Base-by-base conservation (phyloP, 768 basidiomycete species). In the Exidia glandulosa region DNA sequence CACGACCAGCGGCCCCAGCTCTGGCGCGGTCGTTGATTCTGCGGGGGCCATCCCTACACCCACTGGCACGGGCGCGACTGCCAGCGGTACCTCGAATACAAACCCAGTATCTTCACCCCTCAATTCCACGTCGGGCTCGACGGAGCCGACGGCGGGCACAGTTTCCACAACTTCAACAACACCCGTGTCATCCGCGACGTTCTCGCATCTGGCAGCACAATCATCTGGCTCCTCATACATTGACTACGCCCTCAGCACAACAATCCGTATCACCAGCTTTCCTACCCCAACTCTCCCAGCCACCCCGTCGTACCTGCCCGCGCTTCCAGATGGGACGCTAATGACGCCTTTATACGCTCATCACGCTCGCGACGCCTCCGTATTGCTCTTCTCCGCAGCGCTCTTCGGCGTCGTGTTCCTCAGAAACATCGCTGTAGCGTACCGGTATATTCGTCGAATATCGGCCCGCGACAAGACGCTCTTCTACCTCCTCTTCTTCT, bases 241-340 rank as follows among this genome's bases (percentile, higher is more conserved):
- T n/a, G n/a, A n/a, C 41, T 45, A 45, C 61, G 70, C 79, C 57
- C 73, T 84, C 27, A 70, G 77, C 2, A 83, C 82, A 2, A 71
- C 76, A 7, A 45, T 84, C 37, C 70, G 77, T 61, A 79, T 84
- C 30, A 70, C 75, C 1, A 71, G 82, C 66, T 84, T 25, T 80
- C 73, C 71, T 82, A 81, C 66, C 63, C 66, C 31, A 63, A 67
- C 25, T 66, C 27, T 67, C 66, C 80, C 47, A 74, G 80, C 59
- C 60, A 70, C 25, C 67, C 76, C 25, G 84, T 85, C 61, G 69
- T 69, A 41, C 82, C 83, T 2, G 63, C 68, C 10, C 83, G 67
- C 78, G 30, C 72, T 79, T 32, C 64, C 66, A 14, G 84, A 86
- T 68, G 84, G 83, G n/a, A 83, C 83, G n/a, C 77, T 85, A 45